Evolutionary conservation across 352 stramenopile genomes (phyloP), one percentile per base, ranked within the genome.

Genomic region (Globisporangium canariense): DNA sequence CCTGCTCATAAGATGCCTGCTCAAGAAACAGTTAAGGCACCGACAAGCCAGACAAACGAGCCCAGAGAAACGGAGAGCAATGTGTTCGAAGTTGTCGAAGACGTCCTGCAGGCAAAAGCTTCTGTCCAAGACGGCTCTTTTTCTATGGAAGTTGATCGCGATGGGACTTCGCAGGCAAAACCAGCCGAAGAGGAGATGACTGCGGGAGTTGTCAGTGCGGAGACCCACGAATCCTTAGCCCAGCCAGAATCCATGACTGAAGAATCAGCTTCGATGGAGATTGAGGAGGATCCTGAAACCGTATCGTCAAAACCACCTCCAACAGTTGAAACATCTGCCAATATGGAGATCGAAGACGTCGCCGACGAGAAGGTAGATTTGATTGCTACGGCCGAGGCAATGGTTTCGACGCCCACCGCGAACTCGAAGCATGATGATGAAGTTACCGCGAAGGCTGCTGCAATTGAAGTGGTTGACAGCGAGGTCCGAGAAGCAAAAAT

Each of bases 401-500:
- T 22, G 51, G 11, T 9, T 40, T 32, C 14, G 30, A 20, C 9
- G 36, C 22, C 41, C 4, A 22, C 41, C 1, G 18, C 16, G 18
- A 50, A 28, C 5, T 50, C 55, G 18, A n/a, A 46, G 10, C 13
- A 58, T 5, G 49, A 45, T 45, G 63, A 32, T 9, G 32, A 45
- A 18, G 10, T n/a, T 0, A 4, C 54, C 32, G 51, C 5, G 16
- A 46, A 25, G n/a, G 7, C 20, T 52, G 32, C 41, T 9, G 3
- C 41, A 47, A 20, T 14, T n/a, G 41, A 22, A 47, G 41, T 25
- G 25, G n/a, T 68, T 14, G 58, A 55, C 28, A 28, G 57, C 11
- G 68, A 76, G 62, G 50, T 61, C 47, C 58, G 40, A 22, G 56
- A 52, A 30, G 16, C 32, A 22, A 3, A 60, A 25, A 14, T 22